phyloP scores from a whole-genome alignment of 176 grass and related monocot genomes.

The Dendrocalamus sinicus region DNA sequence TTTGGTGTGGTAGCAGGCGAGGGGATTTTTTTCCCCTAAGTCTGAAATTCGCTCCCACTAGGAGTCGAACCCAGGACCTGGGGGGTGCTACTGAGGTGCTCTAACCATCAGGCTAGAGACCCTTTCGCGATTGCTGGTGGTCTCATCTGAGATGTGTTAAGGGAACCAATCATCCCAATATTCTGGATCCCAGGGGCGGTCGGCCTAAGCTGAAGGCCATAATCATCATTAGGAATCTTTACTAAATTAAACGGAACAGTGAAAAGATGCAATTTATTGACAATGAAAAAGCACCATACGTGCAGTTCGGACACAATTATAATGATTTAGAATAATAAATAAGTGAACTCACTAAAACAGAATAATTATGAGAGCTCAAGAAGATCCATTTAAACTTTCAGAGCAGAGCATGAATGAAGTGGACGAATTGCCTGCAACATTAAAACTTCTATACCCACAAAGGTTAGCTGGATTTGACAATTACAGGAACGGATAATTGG shows the following conservation, averaged over 20 bases:
- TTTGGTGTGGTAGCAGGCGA: too few relatives aligned
- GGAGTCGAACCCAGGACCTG: too few relatives aligned
- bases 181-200: constrained; percentile 82
- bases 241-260: constrained; percentile 18
- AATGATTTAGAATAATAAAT: not conserved
- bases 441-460: not conserved
- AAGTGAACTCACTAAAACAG: not conserved
- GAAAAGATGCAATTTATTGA: constrained; percentile 6
- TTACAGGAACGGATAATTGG: not conserved
- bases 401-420: not conserved
- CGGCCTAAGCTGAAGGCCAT: constrained; percentile 69
- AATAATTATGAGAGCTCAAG: not conserved
- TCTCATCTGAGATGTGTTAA: constrained; percentile 68
- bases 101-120: too few relatives aligned
- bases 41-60: too few relatives aligned
- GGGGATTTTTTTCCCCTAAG: too few relatives aligned
- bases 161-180: constrained; percentile 76
- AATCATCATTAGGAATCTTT: constrained; percentile 20
- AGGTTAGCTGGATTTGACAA: constrained; percentile 20
- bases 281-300: not conserved
- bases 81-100: too few relatives aligned
- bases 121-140: constrained; percentile 51
- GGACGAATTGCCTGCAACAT: not conserved
- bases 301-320: constrained; percentile 2
- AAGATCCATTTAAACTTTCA: not conserved